Evolutionary conservation across 768 basidiomycete species (phyloP).

Genomic region (Pleurotus tuoliensis): DNA sequence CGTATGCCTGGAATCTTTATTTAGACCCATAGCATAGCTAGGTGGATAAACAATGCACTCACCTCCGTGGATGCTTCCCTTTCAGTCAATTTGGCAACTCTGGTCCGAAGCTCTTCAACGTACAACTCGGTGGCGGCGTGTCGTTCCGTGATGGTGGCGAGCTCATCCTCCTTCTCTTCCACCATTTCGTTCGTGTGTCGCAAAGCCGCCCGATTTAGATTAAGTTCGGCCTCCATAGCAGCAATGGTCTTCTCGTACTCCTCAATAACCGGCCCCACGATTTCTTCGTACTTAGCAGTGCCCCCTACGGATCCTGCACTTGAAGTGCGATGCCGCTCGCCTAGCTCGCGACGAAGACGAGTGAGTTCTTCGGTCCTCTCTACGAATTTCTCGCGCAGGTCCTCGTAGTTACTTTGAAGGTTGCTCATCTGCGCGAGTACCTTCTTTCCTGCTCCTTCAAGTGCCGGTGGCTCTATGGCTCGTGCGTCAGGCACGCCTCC

Average conservation of each 20-base stretch:
- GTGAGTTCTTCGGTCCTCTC: conserved; percentile 88
- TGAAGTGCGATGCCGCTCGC: conserved; percentile 58
- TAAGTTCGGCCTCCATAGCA: conserved; percentile 91
- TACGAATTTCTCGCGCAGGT: conserved; percentile 78
- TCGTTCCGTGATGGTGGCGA: conserved; percentile 59
- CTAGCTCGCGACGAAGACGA: conserved; percentile 71
- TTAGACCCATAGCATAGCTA: conserved; percentile 10
- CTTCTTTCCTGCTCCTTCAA: conserved; percentile 69
- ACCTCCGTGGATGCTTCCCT: conserved; percentile 92
- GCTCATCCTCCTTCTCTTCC: conserved; percentile 85
- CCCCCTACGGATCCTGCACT: conserved; percentile 60
- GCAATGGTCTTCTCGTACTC: conserved; percentile 98
- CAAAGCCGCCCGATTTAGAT: conserved; percentile 80
- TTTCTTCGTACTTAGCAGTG: conserved; percentile 82
- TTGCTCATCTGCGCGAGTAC: conserved; percentile 79
- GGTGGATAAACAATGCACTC: conserved; percentile 17
- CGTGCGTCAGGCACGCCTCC: conserved; percentile 41
- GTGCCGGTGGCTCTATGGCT: background rate
- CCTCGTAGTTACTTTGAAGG: conserved; percentile 82
- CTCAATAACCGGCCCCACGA: conserved; percentile 95
- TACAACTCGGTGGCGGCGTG: conserved; percentile 81
- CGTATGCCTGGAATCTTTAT: conserved; percentile 65
- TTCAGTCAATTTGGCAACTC: conserved; percentile 81
- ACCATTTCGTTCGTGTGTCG: conserved; percentile 90
- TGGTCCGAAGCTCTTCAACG: conserved; percentile 76